A percentile compares a stretch with the other conserved stretches of the same genome.
Conservation (phyloP, 2,329 filamentous ascomycete species). For the Alternaria solani region DNA sequence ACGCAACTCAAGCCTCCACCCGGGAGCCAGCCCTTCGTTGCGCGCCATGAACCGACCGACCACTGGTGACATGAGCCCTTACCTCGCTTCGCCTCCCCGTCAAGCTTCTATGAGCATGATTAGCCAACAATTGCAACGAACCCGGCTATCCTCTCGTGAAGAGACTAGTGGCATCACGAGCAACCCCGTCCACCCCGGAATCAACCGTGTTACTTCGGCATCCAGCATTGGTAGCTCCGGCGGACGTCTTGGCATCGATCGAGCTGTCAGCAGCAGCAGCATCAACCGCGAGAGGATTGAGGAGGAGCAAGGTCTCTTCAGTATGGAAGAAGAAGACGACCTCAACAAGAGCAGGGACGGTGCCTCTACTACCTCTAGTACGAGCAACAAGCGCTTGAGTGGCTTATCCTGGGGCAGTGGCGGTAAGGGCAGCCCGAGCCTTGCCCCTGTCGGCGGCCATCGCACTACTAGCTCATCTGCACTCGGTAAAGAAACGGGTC, state of each 20-base stretch:
- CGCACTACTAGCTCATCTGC: slow-evolving; percentile 31
- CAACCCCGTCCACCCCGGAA: slow-evolving; percentile 71
- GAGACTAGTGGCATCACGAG: slow-evolving; percentile 31
- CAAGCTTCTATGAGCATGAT: slow-evolving; percentile 69
- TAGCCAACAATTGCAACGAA: slow-evolving; percentile 63
- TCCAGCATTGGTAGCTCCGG: slow-evolving; percentile 43
- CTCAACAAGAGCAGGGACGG: slow-evolving; percentile 44
- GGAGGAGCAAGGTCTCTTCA: slow-evolving; percentile 54
- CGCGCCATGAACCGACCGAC: slow-evolving; percentile 59
- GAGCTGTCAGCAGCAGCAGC: slow-evolving; percentile 51
- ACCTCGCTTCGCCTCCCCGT: slow-evolving; percentile 63
- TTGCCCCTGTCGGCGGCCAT: slow-evolving; percentile 47
- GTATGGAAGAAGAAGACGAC: slow-evolving; percentile 54
- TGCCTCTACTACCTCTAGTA: slow-evolving; percentile 44
- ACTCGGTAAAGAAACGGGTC: slow-evolving; percentile 28
- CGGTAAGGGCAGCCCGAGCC: slow-evolving; percentile 47
- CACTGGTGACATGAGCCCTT: slow-evolving; percentile 59
- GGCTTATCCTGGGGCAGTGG: slow-evolving; percentile 50
- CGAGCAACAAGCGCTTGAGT: slow-evolving; percentile 48
- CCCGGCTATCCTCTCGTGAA: slow-evolving; percentile 50
- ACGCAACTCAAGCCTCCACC: slow-evolving; percentile 65
- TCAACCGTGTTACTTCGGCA: slow-evolving; percentile 53
- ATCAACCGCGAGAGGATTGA: slow-evolving; percentile 53
- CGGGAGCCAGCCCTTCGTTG: slow-evolving; percentile 59
- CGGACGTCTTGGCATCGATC: slow-evolving; percentile 47